phyloP scores from a whole-genome alignment of 2,329 filamentous ascomycete species.

The Xylariaceae sp. region DNA sequence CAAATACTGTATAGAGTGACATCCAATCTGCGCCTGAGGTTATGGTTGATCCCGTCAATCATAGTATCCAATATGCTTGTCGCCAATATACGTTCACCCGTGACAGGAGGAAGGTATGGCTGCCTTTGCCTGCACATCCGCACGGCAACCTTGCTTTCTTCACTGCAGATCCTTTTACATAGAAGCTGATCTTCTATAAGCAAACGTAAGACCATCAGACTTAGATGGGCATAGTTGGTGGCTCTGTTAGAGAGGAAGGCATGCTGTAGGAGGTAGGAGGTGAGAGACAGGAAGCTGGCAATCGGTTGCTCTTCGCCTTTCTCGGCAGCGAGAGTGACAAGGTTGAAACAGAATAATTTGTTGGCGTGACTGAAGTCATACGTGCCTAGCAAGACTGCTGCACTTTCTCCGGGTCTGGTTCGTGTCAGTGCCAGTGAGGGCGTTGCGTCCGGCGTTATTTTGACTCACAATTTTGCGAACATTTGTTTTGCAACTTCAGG shows the following conservation, averaged over 20 bases:
- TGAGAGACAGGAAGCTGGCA: conserved; percentile 77
- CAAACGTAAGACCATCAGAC: conserved; percentile 78
- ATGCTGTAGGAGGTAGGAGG: conserved; percentile 91
- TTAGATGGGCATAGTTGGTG: conserved; percentile 78
- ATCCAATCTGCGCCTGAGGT: conserved; percentile 80
- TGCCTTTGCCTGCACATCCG: conserved; percentile 86
- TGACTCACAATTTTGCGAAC: conserved; percentile 70
- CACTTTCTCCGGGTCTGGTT: conserved; percentile 69
- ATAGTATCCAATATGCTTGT: conserved; percentile 79
- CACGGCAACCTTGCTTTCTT: conserved; percentile 68
- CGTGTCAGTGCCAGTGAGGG: conserved; percentile 16
- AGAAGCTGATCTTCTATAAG: conserved; percentile 80
- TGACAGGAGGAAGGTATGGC: conserved; percentile 74
- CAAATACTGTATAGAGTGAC: conserved; percentile 78
- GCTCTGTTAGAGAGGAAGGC: conserved; percentile 78
- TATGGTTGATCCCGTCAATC: conserved; percentile 91
- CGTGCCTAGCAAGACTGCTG: conserved; percentile 74
- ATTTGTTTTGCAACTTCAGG: conserved; percentile 77
- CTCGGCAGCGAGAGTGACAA: conserved; percentile 62
- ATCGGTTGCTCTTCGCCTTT: conserved; percentile 70
- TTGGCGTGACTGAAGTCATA: conserved; percentile 95
- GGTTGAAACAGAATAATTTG: conserved; percentile 86
- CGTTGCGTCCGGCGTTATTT: background rate
- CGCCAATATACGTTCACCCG: conserved; percentile 67
- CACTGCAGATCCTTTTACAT: conserved; percentile 78